Evolutionary conservation across 192 early-diverging fungal species (phyloP).

Genomic region (Spizellomyces sp.): DNA sequence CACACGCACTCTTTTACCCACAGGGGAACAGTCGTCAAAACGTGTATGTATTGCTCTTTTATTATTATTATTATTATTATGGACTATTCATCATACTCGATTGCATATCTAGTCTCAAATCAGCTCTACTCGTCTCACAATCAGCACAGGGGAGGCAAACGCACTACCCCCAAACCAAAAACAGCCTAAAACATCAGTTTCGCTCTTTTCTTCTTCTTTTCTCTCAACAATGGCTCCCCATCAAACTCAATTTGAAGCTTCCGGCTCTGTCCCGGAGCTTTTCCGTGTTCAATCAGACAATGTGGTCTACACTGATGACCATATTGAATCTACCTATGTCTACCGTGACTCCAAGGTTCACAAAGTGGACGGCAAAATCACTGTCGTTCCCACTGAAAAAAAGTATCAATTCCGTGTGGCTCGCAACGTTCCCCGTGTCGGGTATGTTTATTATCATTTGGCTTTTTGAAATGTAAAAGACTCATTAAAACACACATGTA

Average conservation of each 20-base stretch:
- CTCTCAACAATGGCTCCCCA: slow-evolving; percentile 24
- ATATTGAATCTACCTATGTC: slow-evolving; percentile 82
- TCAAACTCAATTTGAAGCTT: slow-evolving; percentile 25
- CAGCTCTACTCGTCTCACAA: slow-evolving; percentile 80
- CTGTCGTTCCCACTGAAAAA: slow-evolving; percentile 83
- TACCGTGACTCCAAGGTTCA: slow-evolving; percentile 88
- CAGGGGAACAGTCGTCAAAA: no score
- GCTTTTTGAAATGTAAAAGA: no score
- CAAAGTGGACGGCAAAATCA: slow-evolving; percentile 63
- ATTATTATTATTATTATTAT: no score
- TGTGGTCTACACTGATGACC: slow-evolving; percentile 80
- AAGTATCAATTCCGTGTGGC: slow-evolving; percentile 90
- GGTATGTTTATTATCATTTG: no score
- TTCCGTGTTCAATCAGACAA: slow-evolving; percentile 90
- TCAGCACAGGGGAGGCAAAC: slow-evolving; percentile 74
- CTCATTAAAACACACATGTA: slow-evolving; percentile 8
- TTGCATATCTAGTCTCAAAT: slow-evolving; percentile 64
- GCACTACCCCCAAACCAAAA: slow-evolving; percentile 72
- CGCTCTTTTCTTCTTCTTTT: slow-evolving; percentile 17
- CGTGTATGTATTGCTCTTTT: no score
- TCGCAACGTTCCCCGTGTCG: slow-evolving; percentile 77
- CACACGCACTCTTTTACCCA: no score
- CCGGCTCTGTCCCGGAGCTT: slow-evolving; percentile 12
- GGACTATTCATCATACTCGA: no score
- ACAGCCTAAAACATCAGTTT: slow-evolving; percentile 15